phyloP scores from a whole-genome alignment of 2,329 filamentous ascomycete species.

The Arachnomyces sp. region DNA sequence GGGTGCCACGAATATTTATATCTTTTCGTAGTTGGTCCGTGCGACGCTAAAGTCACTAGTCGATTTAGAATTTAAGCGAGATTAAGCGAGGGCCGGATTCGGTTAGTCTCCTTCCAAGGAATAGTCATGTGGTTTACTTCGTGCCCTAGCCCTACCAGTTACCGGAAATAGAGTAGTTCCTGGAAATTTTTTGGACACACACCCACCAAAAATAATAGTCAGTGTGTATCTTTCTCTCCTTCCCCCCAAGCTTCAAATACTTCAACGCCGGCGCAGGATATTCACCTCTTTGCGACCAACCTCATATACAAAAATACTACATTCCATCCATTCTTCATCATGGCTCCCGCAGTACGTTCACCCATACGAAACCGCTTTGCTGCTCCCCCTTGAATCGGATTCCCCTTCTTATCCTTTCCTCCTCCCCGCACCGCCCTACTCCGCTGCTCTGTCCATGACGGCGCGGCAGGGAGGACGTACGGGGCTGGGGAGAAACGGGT shows the following conservation, averaged over 20 bases:
- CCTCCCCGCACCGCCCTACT: too few species aligned
- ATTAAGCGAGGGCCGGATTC: too few species aligned
- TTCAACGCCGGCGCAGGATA: constrained; percentile 67
- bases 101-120: too few species aligned
- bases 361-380: constrained; percentile 69
- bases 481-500: constrained; percentile 3
- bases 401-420: constrained; percentile 21
- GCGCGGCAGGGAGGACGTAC: constrained; percentile 8
- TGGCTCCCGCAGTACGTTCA: constrained; percentile 83
- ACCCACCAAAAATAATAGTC: neutral
- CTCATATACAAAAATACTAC: constrained; percentile 21
- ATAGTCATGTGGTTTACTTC: too few species aligned
- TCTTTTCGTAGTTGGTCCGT: constrained; percentile 7
- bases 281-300: constrained; percentile 71
- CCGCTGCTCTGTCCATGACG: constrained; percentile 3
- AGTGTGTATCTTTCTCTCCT: neutral
- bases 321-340: constrained; percentile 30
- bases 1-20: constrained; percentile 26
- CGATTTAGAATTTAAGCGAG: too few species aligned
- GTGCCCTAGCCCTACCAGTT: too few species aligned
- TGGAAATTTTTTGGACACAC: neutral
- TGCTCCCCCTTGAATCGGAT: constrained; percentile 57
- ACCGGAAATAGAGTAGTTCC: too few species aligned
- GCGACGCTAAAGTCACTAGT: constrained; percentile 9
- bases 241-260: neutral